A percentile compares a stretch with the other conserved stretches of the same genome.
These are phyloP conservation scores for Funneliformis caledonium DNA, from an alignment of 371 early-diverging fungal species.

Conservation along the genomic window DNA sequence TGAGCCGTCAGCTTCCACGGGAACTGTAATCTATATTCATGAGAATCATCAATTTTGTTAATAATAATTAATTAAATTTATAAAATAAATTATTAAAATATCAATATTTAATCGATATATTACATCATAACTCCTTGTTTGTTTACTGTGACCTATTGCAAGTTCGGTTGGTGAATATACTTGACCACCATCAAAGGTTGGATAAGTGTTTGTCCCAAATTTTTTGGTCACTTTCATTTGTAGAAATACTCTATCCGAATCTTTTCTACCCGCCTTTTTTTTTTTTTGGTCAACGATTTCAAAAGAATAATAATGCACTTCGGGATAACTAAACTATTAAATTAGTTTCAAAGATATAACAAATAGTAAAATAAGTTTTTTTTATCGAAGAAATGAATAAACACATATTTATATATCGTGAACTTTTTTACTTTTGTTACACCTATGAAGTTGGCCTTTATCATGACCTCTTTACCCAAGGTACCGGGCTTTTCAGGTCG, in stretches of 20 bases:
- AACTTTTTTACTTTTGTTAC: not conserved
- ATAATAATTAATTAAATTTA: not conserved
- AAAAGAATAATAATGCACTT: slow-evolving; percentile 6
- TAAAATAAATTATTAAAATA: not conserved
- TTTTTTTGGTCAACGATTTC: not conserved
- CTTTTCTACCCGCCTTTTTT: not conserved
- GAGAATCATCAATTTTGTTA: not conserved
- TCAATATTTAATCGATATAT: not conserved
- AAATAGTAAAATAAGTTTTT: too few species aligned
- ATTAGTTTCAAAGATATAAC: not conserved
- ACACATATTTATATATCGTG: too few species aligned
- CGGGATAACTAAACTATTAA: slow-evolving; percentile 12
- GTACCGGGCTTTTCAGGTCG: not conserved
- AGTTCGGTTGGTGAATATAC: not conserved
- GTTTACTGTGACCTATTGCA: not conserved
- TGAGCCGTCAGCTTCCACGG: not conserved
- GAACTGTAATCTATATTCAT: not conserved
- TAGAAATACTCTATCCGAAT: not conserved
- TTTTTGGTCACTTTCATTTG: not conserved
- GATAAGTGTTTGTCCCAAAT: not conserved
- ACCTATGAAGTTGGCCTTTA: not conserved
- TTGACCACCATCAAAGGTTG: not conserved
- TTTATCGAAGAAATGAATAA: too few species aligned
- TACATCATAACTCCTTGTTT: not conserved
- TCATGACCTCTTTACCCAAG: not conserved